These are phyloP conservation scores for Suhomyces terraborum DNA, from an alignment of 1,139 yeast genomes.

Conservation along the genomic window DNA sequence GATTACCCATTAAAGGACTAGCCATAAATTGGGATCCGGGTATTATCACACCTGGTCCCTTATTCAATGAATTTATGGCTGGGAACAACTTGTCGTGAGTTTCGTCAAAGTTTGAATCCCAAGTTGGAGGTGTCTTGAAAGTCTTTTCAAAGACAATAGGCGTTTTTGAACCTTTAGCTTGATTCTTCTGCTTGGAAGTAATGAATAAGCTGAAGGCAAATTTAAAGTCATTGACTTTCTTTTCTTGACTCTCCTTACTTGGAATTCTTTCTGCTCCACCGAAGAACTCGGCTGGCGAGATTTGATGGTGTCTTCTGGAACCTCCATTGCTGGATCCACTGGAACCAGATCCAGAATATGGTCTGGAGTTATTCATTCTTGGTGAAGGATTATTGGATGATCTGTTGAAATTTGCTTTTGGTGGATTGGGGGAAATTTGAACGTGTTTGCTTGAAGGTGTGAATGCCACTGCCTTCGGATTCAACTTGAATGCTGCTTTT, in stretches of 20 bases:
- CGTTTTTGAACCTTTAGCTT: slow-evolving; percentile 29
- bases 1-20: slow-evolving; percentile 36
- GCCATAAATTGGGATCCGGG: slow-evolving; percentile 35
- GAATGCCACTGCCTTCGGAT: slow-evolving; percentile 71
- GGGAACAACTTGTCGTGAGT: slow-evolving; percentile 53
- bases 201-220: slow-evolving; percentile 60
- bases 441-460: slow-evolving; percentile 51
- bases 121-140: slow-evolving; percentile 76
- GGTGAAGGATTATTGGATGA: slow-evolving; percentile 41
- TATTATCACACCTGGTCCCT: slow-evolving; percentile 23
- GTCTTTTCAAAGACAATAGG: slow-evolving; percentile 54
- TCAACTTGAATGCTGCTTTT: slow-evolving; percentile 61
- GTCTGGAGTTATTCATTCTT: slow-evolving; percentile 36
- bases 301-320: slow-evolving; percentile 42
- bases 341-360: slow-evolving; percentile 25
- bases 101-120: slow-evolving; percentile 64
- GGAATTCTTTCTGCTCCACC: slow-evolving; percentile 53
- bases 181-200: slow-evolving; percentile 39
- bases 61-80: slow-evolving; percentile 13
- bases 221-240: slow-evolving; percentile 41
- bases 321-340: slow-evolving; percentile 20
- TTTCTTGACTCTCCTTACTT: slow-evolving; percentile 41
- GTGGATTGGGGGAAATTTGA: slow-evolving; percentile 36
- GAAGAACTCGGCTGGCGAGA: slow-evolving; percentile 49
- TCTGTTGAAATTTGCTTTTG: slow-evolving; percentile 28